Evolutionary conservation across 257 asterid genomes (phyloP), one percentile per base, ranked within the genome.

Genomic region (Paraleonurus japonicus): DNA sequence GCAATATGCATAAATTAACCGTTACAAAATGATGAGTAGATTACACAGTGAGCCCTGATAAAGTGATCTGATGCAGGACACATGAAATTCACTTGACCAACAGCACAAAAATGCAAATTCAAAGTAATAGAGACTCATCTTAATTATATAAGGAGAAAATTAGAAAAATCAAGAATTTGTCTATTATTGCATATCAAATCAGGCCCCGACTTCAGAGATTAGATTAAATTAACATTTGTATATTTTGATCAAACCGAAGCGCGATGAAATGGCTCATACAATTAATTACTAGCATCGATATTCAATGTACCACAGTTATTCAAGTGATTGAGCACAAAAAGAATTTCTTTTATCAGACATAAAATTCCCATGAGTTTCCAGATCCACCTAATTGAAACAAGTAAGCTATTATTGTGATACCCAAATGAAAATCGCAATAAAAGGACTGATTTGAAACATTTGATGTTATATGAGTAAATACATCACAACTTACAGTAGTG

Each of bases 401-500:
- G 39, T 30, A 53, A 61, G 35, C 37, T 19, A 61, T 33, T 17
- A 23, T 20, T 12, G 47, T 37, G 64, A 54, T 19, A 71, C 41
- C 41, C 26, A 73, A 26, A 60, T 23, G 30, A 76, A 53, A 65
- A 69, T 2, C 22, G 37, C 3, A 5, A 27, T 27, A 48, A 9
- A 27, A 58, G 1, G 7, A 27, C 5, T 12, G 4, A 45, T 53
- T 61, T 27, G 53, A 45, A 69, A 60, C 4, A 7, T 20, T 65
- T 70, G 26, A 43, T 17, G 20, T 55, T 58, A 20, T 32, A 47
- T 50, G 67, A 41, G 69, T 45, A 63, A 55, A 72, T n/a, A 47
- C 33, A 75, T 59, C 45, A 57, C 45, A 65, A 73, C 95, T 88
- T 84, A 92, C 99, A 54, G 85, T 89, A 59, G 97, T 71, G 55